Base-by-base conservation (phyloP, 495 filamentous ascomycete genomes). In the Penicillium ochrochloron region DNA sequence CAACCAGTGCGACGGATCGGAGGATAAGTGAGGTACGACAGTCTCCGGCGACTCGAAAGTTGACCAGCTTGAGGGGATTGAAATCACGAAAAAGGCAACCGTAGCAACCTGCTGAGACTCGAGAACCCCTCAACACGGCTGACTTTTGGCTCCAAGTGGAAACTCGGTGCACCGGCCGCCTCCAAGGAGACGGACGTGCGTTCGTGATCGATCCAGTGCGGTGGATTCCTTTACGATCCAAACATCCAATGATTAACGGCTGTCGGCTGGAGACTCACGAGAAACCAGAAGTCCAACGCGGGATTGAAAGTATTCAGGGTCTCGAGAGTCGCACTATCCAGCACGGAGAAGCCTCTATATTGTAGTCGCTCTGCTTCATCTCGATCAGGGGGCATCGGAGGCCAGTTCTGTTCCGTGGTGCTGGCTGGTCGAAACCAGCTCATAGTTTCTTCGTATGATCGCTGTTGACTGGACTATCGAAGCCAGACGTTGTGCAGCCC, bases 181-280 rank as follows among this genome's bases (percentile, higher is more conserved):
- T 14, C 25, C 27, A 17, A 10, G n/a, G 17, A 34, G 25, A 21
- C 17, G 51, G 51, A 54, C 25, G 51, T 56, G 53, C 53, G 53
- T 56, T 56, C 53, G 53, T 56, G 31, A 56, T 56, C 53, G 17
- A 25, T 56, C 31, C 31, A 34, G 31, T 37, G 44, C 6, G 31
- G 53, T 56, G 51, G 51, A n/a, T 33, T 54, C 51, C 9, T 37
- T 37, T 23, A 37, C 31, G 53, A 56, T 0, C 19, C 33, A 37
- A n/a, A 23, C 31, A 56, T 56, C 53, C 53, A 56, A 56, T 56
- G 31, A 55, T 17, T 5, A n/a, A 34, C 9, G 17, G 19, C 52
- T 34, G n/a, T 17, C 19, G 33, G 19, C 11, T 17, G 48, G 10
- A 10, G 11, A 15, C 27, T 27, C 25, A 27, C 9, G 11, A 27